phyloP scores from a whole-genome alignment of 352 stramenopile species.

The Phytophthora quininea region DNA sequence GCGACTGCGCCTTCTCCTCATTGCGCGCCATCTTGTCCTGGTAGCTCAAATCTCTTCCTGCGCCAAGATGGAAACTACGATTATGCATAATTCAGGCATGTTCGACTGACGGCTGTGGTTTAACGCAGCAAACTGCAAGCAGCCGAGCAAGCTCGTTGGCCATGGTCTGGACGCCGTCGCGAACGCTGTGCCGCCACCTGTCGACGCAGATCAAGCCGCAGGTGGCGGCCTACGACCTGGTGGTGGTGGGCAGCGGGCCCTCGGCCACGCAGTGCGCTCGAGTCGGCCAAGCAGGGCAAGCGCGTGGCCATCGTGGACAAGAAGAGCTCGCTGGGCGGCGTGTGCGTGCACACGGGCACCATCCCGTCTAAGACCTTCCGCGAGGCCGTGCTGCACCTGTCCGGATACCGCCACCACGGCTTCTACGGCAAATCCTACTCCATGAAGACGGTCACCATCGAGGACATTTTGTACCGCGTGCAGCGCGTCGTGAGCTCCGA shows the following conservation, averaged over 20 bases:
- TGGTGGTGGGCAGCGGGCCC: conserved; percentile 88
- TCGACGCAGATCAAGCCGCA: conserved; percentile 41
- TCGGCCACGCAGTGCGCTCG: conserved; percentile 86
- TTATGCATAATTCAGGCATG: too few relatives aligned
- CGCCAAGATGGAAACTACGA: too few relatives aligned
- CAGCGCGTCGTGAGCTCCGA: conserved; percentile 79
- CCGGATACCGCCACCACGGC: conserved; percentile 89
- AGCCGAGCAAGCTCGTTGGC: conserved; percentile 16
- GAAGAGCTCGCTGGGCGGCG: conserved; percentile 58
- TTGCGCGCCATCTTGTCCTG: conserved; percentile 93
- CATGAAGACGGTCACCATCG: conserved; percentile 83
- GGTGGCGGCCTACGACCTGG: conserved; percentile 76
- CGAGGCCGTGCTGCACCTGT: conserved; percentile 90
- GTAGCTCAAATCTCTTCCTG: neutral
- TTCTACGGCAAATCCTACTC: conserved; percentile 90
- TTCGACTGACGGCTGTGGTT: neutral
- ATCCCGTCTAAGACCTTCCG: conserved; percentile 92
- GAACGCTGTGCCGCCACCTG: conserved; percentile 6
- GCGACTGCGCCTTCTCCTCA: conserved; percentile 97
- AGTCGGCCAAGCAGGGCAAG: conserved; percentile 85
- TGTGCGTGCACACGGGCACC: conserved; percentile 87
- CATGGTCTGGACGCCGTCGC: conserved; percentile 21
- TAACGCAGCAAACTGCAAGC: conserved; percentile 7
- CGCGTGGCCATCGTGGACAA: conserved; percentile 84
- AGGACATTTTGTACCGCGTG: conserved; percentile 84